A percentile compares a stretch with the other conserved stretches of the same genome.
phyloP scores from a whole-genome alignment of 495 filamentous ascomycete species.

The Annulohypoxylon nitens region DNA sequence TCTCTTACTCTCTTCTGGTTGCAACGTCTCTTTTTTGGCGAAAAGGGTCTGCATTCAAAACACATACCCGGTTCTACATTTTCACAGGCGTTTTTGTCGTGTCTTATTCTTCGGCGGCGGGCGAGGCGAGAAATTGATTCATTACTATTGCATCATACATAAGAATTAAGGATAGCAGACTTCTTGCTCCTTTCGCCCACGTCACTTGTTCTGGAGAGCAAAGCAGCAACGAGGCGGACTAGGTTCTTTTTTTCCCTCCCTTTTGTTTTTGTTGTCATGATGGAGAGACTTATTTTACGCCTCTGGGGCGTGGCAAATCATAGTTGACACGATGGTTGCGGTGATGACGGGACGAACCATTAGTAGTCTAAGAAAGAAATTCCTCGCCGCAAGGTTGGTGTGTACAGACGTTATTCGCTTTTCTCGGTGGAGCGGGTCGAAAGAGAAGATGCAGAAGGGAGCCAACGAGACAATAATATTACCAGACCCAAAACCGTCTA shows the following conservation, averaged over 20 bases:
- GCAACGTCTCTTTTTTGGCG: slow-evolving; percentile 37
- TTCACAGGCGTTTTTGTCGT: slow-evolving; percentile 41
- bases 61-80: slow-evolving; percentile 47
- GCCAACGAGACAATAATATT: neutral
- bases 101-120: slow-evolving; percentile 25
- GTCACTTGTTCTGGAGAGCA: slow-evolving; percentile 21
- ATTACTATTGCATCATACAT: slow-evolving; percentile 39
- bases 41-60: slow-evolving; percentile 44
- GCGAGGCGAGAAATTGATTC: slow-evolving; percentile 41
- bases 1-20: slow-evolving; percentile 32
- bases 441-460: slow-evolving; percentile 10
- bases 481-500: slow-evolving; percentile 32
- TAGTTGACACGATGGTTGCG: slow-evolving; percentile 25
- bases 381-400: slow-evolving; percentile 41
- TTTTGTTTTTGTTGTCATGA: neutral
- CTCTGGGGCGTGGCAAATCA: slow-evolving; percentile 30
- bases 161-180: slow-evolving; percentile 36
- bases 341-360: slow-evolving; percentile 30
- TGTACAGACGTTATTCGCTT: slow-evolving; percentile 27
- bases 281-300: slow-evolving; percentile 23
- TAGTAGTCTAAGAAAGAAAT: slow-evolving; percentile 25
- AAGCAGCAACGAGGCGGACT: neutral
- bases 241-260: neutral
- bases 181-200: slow-evolving; percentile 29
- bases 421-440: slow-evolving; percentile 28